A percentile compares a stretch with the other conserved stretches of the same genome.
Conservation (phyloP, 2,329 filamentous ascomycete species). For the Cadophora sp. region DNA sequence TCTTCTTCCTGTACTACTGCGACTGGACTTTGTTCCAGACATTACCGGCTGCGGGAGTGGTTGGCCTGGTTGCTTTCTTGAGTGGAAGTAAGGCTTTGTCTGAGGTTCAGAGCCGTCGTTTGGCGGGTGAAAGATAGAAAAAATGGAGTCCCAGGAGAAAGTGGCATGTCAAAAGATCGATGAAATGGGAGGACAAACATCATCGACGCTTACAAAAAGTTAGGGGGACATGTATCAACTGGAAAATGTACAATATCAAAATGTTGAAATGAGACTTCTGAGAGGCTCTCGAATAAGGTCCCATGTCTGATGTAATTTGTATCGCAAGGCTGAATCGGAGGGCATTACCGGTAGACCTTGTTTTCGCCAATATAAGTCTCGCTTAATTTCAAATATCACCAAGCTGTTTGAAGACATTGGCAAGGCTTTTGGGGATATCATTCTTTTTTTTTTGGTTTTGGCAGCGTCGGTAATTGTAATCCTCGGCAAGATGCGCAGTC, state of each 20-base stretch:
- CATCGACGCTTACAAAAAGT: slow-evolving; percentile 28
- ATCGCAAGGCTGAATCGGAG: background rate
- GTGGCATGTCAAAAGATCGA: slow-evolving; percentile 8
- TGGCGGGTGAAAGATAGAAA: slow-evolving; percentile 60
- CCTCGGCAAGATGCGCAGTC: background rate
- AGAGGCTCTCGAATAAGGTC: background rate
- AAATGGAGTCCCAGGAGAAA: background rate
- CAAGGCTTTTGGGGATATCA: background rate
- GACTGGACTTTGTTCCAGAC: slow-evolving; percentile 92
- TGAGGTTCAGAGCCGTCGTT: slow-evolving; percentile 87
- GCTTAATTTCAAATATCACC: background rate
- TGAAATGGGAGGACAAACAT: slow-evolving; percentile 13
- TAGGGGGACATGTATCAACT: slow-evolving; percentile 27
- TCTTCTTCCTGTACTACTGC: slow-evolving; percentile 95
- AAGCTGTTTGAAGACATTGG: background rate
- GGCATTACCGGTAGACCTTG: background rate
- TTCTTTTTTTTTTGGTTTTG: background rate
- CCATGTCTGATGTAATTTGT: background rate
- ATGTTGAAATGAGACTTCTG: background rate
- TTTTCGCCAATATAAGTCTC: background rate
- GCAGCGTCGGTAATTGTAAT: too few relatives aligned
- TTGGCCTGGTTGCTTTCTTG: slow-evolving; percentile 77
- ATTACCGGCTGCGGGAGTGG: slow-evolving; percentile 73
- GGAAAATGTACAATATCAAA: slow-evolving; percentile 29
- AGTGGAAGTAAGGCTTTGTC: slow-evolving; percentile 90